A percentile compares a stretch with the other conserved stretches of the same genome.
Conservation (phyloP, 345 rosid species). For the Arabis alpina region DNA sequence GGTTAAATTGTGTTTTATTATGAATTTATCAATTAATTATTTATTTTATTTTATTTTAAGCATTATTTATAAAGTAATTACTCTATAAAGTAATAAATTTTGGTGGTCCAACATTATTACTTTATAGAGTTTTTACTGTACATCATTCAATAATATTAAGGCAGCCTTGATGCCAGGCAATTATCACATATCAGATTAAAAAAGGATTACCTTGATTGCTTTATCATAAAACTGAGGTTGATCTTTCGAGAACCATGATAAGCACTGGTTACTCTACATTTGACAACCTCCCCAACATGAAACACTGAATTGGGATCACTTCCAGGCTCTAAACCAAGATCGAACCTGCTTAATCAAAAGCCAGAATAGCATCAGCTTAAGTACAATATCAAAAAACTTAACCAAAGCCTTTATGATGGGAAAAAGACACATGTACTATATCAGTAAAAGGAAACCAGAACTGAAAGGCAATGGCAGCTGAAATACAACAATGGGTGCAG, state of each 20-base stretch:
- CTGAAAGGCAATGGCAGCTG: constrained; percentile 20
- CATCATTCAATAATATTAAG: constrained; percentile 14
- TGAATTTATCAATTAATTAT: no score
- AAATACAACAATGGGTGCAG: constrained; percentile 23
- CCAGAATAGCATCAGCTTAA: constrained; percentile 29
- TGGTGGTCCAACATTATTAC: no score
- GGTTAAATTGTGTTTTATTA: no score
- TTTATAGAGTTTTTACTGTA: no score
- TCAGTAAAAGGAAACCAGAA: constrained; percentile 10
- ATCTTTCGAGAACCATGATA: constrained; percentile 68
- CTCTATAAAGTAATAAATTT: no score
- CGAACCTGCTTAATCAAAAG: constrained; percentile 61
- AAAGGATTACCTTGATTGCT: constrained; percentile 68
- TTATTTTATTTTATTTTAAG: no score
- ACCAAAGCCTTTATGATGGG: constrained; percentile 16
- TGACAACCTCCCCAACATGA: constrained; percentile 95
- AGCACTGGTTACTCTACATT: constrained; percentile 82
- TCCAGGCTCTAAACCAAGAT: constrained; percentile 87
- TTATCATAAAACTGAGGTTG: constrained; percentile 84
- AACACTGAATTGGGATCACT: constrained; percentile 64
- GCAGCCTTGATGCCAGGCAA: constrained; percentile 10
- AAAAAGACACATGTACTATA: not conserved
- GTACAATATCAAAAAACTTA: constrained; percentile 18
- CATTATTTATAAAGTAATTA: no score
- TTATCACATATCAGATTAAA: constrained; percentile 19